Conservation (phyloP, 768 basidiomycete genomes). For the Pleurotus platypus region DNA sequence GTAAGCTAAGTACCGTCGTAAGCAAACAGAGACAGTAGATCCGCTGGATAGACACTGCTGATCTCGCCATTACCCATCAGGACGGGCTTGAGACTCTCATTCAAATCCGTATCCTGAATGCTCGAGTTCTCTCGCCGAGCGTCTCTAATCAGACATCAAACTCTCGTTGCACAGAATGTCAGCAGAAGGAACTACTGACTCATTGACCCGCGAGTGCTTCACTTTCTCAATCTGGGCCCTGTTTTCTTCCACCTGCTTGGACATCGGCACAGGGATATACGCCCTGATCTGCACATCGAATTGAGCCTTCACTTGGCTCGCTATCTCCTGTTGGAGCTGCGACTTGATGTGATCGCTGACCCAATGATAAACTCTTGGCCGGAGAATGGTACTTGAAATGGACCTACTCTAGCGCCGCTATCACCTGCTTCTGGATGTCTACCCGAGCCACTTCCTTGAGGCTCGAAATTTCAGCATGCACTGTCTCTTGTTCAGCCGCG, state of each 20-base stretch:
- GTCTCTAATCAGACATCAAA: conserved; percentile 27
- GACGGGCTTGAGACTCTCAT: conserved; percentile 44
- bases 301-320: conserved; percentile 38
- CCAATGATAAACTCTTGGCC: not conserved
- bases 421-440: conserved; percentile 18
- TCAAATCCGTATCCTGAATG: conserved; percentile 33
- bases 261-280: conserved; percentile 44
- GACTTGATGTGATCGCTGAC: conserved; percentile 31
- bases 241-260: conserved; percentile 40
- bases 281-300: conserved; percentile 46
- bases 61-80: conserved; percentile 43
- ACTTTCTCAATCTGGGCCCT: conserved; percentile 40
- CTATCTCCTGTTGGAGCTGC: conserved; percentile 37
- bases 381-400: not conserved
- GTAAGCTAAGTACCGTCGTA: conserved; percentile 46
- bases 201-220: conserved; percentile 43
- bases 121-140: conserved; percentile 42
- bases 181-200: conserved; percentile 33
- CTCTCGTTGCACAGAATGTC: not conserved
- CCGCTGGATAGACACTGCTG: conserved; percentile 45
- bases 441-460: conserved; percentile 19
- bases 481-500: not conserved
- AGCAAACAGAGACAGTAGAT: conserved; percentile 44
- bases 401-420: conserved; percentile 28
- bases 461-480: not conserved